Base-by-base conservation (phyloP, 2,329 filamentous ascomycete genomes). In the Neofusicoccum kwambonambiense region DNA sequence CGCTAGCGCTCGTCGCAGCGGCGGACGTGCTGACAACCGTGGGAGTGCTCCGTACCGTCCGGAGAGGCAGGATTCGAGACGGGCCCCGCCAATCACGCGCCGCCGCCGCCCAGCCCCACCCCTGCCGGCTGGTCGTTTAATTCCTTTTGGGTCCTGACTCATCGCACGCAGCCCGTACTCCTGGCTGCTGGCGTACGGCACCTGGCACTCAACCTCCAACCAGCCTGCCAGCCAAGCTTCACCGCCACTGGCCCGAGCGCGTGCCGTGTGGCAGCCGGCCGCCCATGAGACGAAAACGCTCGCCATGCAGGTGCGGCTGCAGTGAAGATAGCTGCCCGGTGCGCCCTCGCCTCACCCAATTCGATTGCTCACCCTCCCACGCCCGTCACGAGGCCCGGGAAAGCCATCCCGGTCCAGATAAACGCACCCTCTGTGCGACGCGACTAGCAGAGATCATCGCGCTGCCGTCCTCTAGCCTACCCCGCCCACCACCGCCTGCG, bases 271-370 rank as follows among this genome's bases (percentile, higher is more conserved):
- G 39, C 54, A 42, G 39, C 54, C 54, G 27, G 39, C 54, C 54
- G 44, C 22, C 54, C 54, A 57, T 57, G 54, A 39, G 54, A 44
- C 54, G 54, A 57, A 57, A 57, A 57, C 54, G 54, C 54, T 57
- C 54, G 54, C 15, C 54, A 57, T 57, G 52, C 52, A 57, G 52
- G 31, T n/a, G 42, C 45, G 45, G 45, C 35, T 56, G 52, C 52
- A 57, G 54, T 57, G 54, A 44, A 57, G 54, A 57, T 57, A n/a
- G 54, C 39, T 34, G 54, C 22, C n/a, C 45, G 45, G 45, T 15
- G 45, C 37, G 35, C 52, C 41, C 37, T 5, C 27, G 27, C 27
- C 27, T 56, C 37, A 42, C 52, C 52, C 15, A 56, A 22, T 39
- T 39, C 52, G 35, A n/a, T 41, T 56, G 22, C 50, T 56, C 52